Evolutionary conservation across 2,329 filamentous ascomycete genomes (phyloP), one percentile per base, ranked within the genome.

Genomic region (Penicillium vulpinum): DNA sequence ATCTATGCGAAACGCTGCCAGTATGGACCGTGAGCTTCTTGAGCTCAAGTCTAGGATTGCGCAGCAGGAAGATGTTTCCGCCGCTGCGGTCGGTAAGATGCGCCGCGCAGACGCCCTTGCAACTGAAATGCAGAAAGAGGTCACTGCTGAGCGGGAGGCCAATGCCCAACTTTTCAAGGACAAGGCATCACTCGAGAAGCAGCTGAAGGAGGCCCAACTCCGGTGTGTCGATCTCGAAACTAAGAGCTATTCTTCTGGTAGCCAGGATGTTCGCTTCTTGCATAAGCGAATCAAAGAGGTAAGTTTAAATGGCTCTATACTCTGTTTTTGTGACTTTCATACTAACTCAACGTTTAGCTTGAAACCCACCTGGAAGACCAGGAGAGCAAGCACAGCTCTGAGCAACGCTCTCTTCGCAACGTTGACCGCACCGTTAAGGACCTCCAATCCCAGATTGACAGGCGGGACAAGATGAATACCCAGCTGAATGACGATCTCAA

Each of bases 41-140:
- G 91, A 96, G 59, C 84, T 99, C 62, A 96, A 94, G 78, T 89
- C 91, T 10, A 88, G 83, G 62, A 83, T 97, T 33, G 93, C 93
- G 4, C 92, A 96, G 69, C 91, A 97, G 69, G 91, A 97, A 75
- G 93, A 99, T 71, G 88, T 97, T 57, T 90, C 92, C 11, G 85
- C 89, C 0, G 93, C 94, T 4, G 93, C 93, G 0, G 88, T 97
- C 39, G 93, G 94, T 68, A 97, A 97, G 81, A 99, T 99, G 94
- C 86, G 93, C 54, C 88, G 93, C 24, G 91, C 94, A 2, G 93
- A 99, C 70, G 90, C 91, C 5, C 79, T 97, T 31, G 88, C 88
- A 1, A 85, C 88, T 9, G 94, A 99, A 75, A 88, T 96, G 62
- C 93, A 97, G 70, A 96, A 94, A 73, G 94, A 99, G 68, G 91